Percentiles rank a stretch among this genome's conserved stretches.
Evolutionary conservation across 192 early-diverging fungal species (phyloP).

Genomic region (Coemansia sp.): DNA sequence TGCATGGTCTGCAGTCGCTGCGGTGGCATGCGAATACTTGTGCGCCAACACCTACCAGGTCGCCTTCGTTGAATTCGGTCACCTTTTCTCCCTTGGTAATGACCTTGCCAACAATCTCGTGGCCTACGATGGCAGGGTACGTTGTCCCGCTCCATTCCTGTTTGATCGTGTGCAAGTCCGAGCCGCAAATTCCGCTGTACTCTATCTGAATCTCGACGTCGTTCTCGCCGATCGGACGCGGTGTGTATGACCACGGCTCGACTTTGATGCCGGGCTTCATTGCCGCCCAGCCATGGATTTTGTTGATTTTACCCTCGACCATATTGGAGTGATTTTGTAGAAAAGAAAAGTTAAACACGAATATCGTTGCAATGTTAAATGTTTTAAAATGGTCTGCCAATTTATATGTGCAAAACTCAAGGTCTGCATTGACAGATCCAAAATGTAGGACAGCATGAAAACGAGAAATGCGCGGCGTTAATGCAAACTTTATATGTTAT

Average conservation of each 20-base stretch:
- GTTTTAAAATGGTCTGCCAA: too few relatives aligned
- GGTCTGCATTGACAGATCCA: too few relatives aligned
- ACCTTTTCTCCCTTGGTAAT: slow-evolving; percentile 62
- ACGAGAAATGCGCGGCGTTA: neutral
- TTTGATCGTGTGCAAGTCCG: slow-evolving; percentile 72
- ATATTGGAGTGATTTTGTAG: neutral
- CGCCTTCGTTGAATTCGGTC: slow-evolving; percentile 54
- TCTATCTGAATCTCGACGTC: slow-evolving; percentile 75
- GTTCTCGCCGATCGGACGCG: slow-evolving; percentile 59
- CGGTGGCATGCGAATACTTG: slow-evolving; percentile 61
- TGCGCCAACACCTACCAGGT: slow-evolving; percentile 68
- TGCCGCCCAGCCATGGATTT: slow-evolving; percentile 53
- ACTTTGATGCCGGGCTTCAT: slow-evolving; percentile 34
- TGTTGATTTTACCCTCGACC: slow-evolving; percentile 27
- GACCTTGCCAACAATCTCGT: slow-evolving; percentile 70
- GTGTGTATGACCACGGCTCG: slow-evolving; percentile 58
- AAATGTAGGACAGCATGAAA: slow-evolving; percentile 6
- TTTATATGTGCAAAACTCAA: too few relatives aligned
- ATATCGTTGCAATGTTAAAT: neutral
- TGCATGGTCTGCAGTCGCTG: slow-evolving; percentile 57
- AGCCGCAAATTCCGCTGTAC: slow-evolving; percentile 76
- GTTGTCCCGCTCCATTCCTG: slow-evolving; percentile 58
- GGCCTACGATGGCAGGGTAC: slow-evolving; percentile 60
- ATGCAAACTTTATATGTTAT: slow-evolving; percentile 7
- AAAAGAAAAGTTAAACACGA: neutral